A percentile compares a stretch with the other conserved stretches of the same genome.
Evolutionary conservation across 2,329 filamentous ascomycete species (phyloP).

Genomic region (Paecilomyces niveus): DNA sequence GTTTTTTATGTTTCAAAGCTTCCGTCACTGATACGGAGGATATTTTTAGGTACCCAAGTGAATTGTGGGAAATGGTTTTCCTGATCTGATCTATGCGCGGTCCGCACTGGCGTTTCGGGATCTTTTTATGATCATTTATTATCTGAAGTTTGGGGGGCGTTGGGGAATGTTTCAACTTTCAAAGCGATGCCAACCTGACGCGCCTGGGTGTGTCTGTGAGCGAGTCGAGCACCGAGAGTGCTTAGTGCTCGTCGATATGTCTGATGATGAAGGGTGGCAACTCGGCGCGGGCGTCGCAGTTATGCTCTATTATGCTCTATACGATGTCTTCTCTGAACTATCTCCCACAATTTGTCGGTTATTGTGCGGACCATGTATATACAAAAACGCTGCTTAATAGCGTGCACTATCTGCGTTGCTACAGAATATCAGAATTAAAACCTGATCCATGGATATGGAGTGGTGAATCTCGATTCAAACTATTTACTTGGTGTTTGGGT

Average conservation of each 20-base stretch:
- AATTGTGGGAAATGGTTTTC: background rate
- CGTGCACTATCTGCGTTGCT: background rate
- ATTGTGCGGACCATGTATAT: background rate
- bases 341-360: background rate
- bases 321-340: background rate
- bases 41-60: background rate
- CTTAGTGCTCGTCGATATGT: background rate
- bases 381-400: background rate
- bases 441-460: background rate
- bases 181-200: background rate
- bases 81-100: background rate
- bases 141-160: background rate
- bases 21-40: background rate
- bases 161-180: background rate
- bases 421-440: background rate
- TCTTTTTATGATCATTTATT: background rate
- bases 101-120: background rate
- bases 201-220: background rate
- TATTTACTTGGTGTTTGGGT: background rate
- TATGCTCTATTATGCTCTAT: background rate
- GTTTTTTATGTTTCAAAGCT: background rate
- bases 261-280: background rate
- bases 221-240: background rate
- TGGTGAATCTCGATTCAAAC: background rate
- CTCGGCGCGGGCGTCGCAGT: background rate